Evolutionary conservation across 208 protist genomes (phyloP).

Genomic region (Novymonas esmeraldas): DNA sequence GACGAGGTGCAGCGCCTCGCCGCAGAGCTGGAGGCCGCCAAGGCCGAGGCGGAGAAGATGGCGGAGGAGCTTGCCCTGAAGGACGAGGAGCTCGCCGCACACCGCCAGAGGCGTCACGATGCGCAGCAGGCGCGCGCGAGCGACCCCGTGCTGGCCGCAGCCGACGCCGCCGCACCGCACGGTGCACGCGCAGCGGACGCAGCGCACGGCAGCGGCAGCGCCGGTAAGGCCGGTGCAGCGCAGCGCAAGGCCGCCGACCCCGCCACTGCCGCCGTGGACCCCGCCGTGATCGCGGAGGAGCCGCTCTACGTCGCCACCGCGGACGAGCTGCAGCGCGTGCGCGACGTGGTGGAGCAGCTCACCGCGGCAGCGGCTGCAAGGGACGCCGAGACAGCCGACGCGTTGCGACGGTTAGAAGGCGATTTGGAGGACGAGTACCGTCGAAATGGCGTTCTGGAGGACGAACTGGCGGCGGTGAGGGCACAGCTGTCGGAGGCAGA

Average conservation of each 20-base stretch:
- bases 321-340: constrained; percentile 20
- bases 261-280: constrained; percentile 10
- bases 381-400: background rate
- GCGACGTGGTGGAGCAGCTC: background rate
- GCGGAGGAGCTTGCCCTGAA: constrained; percentile 15
- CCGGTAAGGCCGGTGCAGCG: background rate
- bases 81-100: constrained; percentile 14
- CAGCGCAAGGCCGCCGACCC: background rate
- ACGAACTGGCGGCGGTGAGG: background rate
- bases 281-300: constrained; percentile 17
- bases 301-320: constrained; percentile 22
- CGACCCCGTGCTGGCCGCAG: constrained; percentile 10
- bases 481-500: constrained; percentile 4
- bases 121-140: constrained; percentile 1
- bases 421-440: constrained; percentile 9
- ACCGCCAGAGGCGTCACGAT: constrained; percentile 11
- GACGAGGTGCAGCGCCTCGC: constrained; percentile 12
- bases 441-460: background rate
- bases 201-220: background rate
- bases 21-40: constrained; percentile 10
- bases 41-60: background rate
- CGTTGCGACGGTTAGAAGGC: constrained; percentile 4
- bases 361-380: background rate
- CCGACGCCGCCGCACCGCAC: constrained; percentile 2
- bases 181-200: background rate